Conservation (phyloP, 2,329 filamentous ascomycete genomes). For the Xylaria sp. region DNA sequence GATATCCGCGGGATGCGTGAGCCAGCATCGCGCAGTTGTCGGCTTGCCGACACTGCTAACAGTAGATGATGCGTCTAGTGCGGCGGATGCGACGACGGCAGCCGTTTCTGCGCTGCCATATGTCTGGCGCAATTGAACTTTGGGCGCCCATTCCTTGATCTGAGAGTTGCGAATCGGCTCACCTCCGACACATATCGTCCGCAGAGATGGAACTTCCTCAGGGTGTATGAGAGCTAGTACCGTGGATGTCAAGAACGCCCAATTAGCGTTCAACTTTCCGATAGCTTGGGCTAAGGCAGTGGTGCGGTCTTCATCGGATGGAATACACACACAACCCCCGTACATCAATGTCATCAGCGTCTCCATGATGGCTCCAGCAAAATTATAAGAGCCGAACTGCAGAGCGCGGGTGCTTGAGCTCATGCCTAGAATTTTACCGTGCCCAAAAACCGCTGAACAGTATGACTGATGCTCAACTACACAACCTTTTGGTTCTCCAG, state of each 20-base stretch:
- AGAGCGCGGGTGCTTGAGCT: conserved; percentile 25
- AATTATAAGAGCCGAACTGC: conserved; percentile 43
- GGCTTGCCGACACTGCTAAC: conserved; percentile 4
- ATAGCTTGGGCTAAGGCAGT: conserved; percentile 6
- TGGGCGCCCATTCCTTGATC: conserved; percentile 12
- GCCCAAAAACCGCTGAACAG: conserved; percentile 8
- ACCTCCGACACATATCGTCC: conserved; percentile 14
- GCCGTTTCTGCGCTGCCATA: conserved; percentile 17
- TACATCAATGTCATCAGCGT: conserved; percentile 45
- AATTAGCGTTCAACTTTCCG: conserved; percentile 5
- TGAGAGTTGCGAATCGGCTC: conserved; percentile 10
- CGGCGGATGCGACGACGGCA: conserved; percentile 12
- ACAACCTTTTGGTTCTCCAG: conserved; percentile 56
- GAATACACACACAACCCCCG: conserved; percentile 47
- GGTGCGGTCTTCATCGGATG: conserved; percentile 43
- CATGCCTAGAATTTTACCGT: conserved; percentile 7
- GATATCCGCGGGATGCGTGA: conserved; percentile 18
- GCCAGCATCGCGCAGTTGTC: conserved; percentile 15
- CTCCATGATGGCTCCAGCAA: conserved; percentile 47
- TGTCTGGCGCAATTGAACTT: conserved; percentile 4
- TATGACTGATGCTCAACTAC: conserved; percentile 35
- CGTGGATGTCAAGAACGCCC: conserved; percentile 15
- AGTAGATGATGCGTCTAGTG: neutral
- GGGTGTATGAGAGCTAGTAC: conserved; percentile 5
- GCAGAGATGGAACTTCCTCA: conserved; percentile 14